Evolutionary conservation across 1,139 yeast species (phyloP), one percentile per base, ranked within the genome.

Genomic region (Yamadazyma jaroonii): DNA sequence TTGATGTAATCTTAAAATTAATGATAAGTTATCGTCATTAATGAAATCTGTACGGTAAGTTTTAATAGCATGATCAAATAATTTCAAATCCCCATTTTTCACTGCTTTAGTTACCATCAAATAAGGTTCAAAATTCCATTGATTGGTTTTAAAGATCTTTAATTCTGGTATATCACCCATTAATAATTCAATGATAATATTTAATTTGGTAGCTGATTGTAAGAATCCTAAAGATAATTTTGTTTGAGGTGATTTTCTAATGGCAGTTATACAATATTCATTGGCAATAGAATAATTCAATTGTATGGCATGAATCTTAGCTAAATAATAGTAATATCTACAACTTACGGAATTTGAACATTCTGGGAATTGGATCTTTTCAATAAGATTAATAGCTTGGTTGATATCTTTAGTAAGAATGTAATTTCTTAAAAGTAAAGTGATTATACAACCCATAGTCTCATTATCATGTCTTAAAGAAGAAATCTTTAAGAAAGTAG

Each of bases 121-220:
- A 59, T 94, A 94, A 24, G 98, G 96, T 45, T 72, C 76, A 43
- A 89, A 72, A 46, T 57, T 55, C 20, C 63, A 63, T 50, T 81
- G 65, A 11, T 13, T 12, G 52, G 84, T 84, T 53, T 79, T 79
- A 72, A 94, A 92, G 31, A 79, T 77, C 37, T 88, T 75, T 47
- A 94, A 72, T 53, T 88, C 96, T n/a, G 98, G 98, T 52, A 94
- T 85, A 54, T 92, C 98, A 37, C 99, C 98, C 81, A 92, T 90
- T 49, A 94, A 77, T 53, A 94, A 72, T 64, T 94, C 97, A 53
- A 92, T 87, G 39, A 90, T 76, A 45, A 92, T 84, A 56, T 82
- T 85, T 49, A 94, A 75, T 65, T 94, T 94, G 50, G 92, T 83
- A 5, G 97, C 95, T 34, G 87, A 79, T 62, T 89, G 96, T 46